These are phyloP conservation scores for Kregervanrija delftensis DNA, from an alignment of 805 yeast species.

Conservation along the genomic window DNA sequence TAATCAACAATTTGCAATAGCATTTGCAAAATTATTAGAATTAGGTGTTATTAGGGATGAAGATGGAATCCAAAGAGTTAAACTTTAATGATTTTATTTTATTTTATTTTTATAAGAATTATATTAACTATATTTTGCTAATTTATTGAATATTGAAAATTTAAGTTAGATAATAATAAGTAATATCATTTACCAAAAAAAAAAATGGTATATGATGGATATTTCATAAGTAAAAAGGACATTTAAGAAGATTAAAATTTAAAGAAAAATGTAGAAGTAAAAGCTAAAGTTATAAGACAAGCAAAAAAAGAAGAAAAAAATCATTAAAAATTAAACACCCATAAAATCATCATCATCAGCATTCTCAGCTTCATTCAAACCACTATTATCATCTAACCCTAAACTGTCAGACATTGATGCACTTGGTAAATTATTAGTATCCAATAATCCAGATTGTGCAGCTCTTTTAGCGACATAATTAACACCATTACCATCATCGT, in stretches of 20 bases:
- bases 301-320: too few species aligned
- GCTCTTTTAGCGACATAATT: slow-evolving; percentile 39
- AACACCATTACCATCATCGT: slow-evolving; percentile 25
- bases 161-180: not conserved
- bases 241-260: not conserved
- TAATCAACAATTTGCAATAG: slow-evolving; percentile 57
- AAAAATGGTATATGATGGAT: not conserved
- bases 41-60: slow-evolving; percentile 31
- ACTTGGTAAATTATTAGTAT: slow-evolving; percentile 52
- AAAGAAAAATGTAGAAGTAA: too few species aligned
- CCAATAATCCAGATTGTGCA: slow-evolving; percentile 39
- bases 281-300: too few species aligned
- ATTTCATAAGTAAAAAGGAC: not conserved
- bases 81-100: slow-evolving; percentile 11
- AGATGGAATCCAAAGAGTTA: slow-evolving; percentile 26
- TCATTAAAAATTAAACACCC: slow-evolving; percentile 10
- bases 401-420: slow-evolving; percentile 36
- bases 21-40: slow-evolving; percentile 58
- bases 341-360: slow-evolving; percentile 19
- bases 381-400: slow-evolving; percentile 46
- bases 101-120: not conserved
- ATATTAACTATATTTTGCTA: not conserved
- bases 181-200: not conserved
- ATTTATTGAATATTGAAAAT: not conserved
- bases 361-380: slow-evolving; percentile 42